A percentile compares a stretch with the other conserved stretches of the same genome.
Conservation (phyloP, 768 basidiomycete genomes). For the Omphalotus guepiniiformis region DNA sequence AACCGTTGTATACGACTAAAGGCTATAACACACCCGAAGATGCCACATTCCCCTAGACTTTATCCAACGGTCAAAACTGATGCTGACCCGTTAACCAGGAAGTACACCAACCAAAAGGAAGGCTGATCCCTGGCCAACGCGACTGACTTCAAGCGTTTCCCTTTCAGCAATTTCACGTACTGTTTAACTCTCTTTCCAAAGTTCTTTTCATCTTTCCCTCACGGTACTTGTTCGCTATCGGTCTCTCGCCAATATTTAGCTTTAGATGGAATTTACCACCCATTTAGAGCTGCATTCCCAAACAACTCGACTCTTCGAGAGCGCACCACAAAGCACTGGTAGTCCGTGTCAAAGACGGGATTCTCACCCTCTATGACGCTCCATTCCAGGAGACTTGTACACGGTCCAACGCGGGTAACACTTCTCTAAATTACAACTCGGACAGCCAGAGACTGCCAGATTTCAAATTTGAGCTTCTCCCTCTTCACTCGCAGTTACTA, state of each 20-base stretch:
- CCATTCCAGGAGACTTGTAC: conserved; percentile 79
- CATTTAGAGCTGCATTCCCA: conserved; percentile 82
- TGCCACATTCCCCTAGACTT: conserved; percentile 59
- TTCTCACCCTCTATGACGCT: conserved; percentile 78
- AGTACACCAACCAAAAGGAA: conserved; percentile 50
- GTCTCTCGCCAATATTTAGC: conserved; percentile 50
- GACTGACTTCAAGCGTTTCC: conserved; percentile 75
- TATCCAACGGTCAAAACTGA: conserved; percentile 60
- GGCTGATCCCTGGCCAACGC: conserved; percentile 50
- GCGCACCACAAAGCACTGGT: conserved; percentile 62
- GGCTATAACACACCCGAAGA: conserved; percentile 66
- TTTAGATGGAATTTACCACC: conserved; percentile 79
- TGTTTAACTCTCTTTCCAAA: conserved; percentile 79
- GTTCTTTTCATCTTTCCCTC: conserved; percentile 82
- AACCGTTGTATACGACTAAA: conserved; percentile 45
- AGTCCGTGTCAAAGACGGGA: conserved; percentile 45
- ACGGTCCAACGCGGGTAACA: conserved; percentile 64
- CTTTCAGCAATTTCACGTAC: conserved; percentile 81
- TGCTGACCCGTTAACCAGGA: conserved; percentile 59
- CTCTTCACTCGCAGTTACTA: conserved; percentile 86
- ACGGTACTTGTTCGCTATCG: conserved; percentile 82
- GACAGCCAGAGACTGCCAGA: conserved; percentile 59
- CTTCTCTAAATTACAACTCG: conserved; percentile 82
- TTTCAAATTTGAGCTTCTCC: conserved; percentile 83
- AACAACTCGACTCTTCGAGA: conserved; percentile 82